Evolutionary conservation across 2,329 filamentous ascomycete species (phyloP).

Genomic region (Parastagonospora nodorum): DNA sequence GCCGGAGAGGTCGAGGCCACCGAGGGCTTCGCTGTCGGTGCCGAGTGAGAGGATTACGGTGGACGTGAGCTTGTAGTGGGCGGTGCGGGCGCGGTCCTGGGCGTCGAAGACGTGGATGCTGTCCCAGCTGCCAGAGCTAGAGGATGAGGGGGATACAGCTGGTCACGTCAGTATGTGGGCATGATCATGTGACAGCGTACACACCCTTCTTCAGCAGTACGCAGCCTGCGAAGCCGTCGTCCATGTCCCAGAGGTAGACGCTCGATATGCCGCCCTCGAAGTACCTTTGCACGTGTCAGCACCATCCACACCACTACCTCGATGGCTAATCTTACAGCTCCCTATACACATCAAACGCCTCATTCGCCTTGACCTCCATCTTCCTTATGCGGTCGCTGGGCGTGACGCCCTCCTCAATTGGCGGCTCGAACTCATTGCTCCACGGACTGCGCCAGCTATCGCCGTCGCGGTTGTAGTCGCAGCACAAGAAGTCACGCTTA

Average conservation of each 20-base stretch:
- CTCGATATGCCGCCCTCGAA: constrained; percentile 95
- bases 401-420: constrained; percentile 80
- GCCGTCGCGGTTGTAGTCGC: constrained; percentile 99
- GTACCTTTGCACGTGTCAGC: constrained; percentile 61
- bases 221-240: constrained; percentile 96
- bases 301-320: neutral
- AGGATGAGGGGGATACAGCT: constrained; percentile 70
- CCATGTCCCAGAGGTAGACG: constrained; percentile 97
- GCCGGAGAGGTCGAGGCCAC: constrained; percentile 88
- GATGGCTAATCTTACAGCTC: constrained; percentile 65
- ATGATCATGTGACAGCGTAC: constrained; percentile 26
- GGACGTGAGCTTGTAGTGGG: constrained; percentile 96
- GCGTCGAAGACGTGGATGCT: constrained; percentile 99
- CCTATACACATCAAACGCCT: constrained; percentile 95
- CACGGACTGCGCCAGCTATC: constrained; percentile 98
- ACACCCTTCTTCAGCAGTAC: constrained; percentile 92
- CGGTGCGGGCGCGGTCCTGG: constrained; percentile 85
- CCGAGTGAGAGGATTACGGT: constrained; percentile 93
- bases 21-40: constrained; percentile 69
- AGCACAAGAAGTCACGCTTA: constrained; percentile 94
- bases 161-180: constrained; percentile 23
- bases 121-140: constrained; percentile 86
- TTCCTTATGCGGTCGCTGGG: constrained; percentile 89
- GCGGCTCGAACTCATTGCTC: constrained; percentile 97
- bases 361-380: constrained; percentile 93